Evolutionary conservation across 2,329 filamentous ascomycete genomes (phyloP).

Genomic region (Epichloe gansuensis): DNA sequence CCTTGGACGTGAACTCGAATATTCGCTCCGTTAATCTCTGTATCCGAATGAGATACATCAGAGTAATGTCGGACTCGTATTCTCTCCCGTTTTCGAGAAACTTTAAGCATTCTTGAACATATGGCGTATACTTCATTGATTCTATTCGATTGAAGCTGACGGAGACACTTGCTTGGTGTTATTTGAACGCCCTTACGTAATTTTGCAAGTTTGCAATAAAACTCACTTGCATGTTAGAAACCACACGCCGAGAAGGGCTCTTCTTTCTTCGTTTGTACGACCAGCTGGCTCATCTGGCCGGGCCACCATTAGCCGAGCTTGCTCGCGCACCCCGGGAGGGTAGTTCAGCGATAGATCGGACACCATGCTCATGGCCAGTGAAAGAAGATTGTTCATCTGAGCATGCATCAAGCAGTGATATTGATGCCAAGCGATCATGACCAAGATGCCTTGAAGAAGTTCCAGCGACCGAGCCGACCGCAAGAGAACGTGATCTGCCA

Average conservation of each 20-base stretch:
- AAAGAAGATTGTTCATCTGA: conserved; percentile 38
- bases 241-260: conserved; percentile 41
- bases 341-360: conserved; percentile 35
- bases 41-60: conserved; percentile 35
- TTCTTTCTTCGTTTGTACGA: conserved; percentile 38
- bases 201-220: neutral
- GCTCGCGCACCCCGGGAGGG: conserved; percentile 28
- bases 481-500: conserved; percentile 37
- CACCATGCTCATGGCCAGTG: conserved; percentile 34
- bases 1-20: conserved; percentile 25
- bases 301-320: conserved; percentile 29
- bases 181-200: neutral
- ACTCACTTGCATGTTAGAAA: conserved; percentile 41
- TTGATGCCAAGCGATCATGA: conserved; percentile 40
- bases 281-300: conserved; percentile 24
- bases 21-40: conserved; percentile 41
- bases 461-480: conserved; percentile 38
- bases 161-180: conserved; percentile 21
- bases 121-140: conserved; percentile 37
- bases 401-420: conserved; percentile 42
- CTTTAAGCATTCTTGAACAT: conserved; percentile 37
- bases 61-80: conserved; percentile 31
- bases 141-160: conserved; percentile 33
- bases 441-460: conserved; percentile 34
- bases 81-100: conserved; percentile 32